phyloP scores from a whole-genome alignment of 257 asterid genomes.

The Lantana camara region DNA sequence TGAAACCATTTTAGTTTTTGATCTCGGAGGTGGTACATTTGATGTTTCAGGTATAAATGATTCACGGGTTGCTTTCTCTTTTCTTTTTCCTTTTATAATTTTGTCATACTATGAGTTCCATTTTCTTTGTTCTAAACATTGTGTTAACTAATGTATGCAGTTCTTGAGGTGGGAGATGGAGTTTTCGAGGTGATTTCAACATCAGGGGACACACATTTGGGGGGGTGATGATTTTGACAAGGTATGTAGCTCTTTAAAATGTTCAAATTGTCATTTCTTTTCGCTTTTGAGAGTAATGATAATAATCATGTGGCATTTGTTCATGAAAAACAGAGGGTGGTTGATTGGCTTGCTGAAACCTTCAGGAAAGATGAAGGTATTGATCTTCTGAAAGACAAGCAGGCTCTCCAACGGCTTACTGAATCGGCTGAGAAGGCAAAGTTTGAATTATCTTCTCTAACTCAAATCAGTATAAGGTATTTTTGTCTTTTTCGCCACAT shows the following conservation, averaged over 20 bases:
- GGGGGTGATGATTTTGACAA: slow-evolving; percentile 91
- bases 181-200: slow-evolving; percentile 82
- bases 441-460: slow-evolving; percentile 69
- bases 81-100: background rate
- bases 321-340: slow-evolving; percentile 53
- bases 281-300: background rate
- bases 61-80: background rate
- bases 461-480: slow-evolving; percentile 75
- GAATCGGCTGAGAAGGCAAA: slow-evolving; percentile 89
- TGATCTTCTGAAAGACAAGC: slow-evolving; percentile 83
- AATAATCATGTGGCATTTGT: slow-evolving; percentile 7
- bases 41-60: slow-evolving; percentile 70
- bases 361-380: slow-evolving; percentile 77
- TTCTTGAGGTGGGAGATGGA: slow-evolving; percentile 86
- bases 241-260: slow-evolving; percentile 29
- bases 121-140: slow-evolving; percentile 3
- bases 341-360: slow-evolving; percentile 80
- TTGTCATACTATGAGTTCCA: too few species aligned
- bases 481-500: background rate
- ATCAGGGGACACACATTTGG: slow-evolving; percentile 81
- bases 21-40: slow-evolving; percentile 87
- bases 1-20: slow-evolving; percentile 77
- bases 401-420: slow-evolving; percentile 83
- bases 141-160: slow-evolving; percentile 34
- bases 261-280: too few species aligned